Evolutionary conservation across 169 alveolate genomes (phyloP), one percentile per base, ranked within the genome.

Genomic region (Cardiosporidium cionae): DNA sequence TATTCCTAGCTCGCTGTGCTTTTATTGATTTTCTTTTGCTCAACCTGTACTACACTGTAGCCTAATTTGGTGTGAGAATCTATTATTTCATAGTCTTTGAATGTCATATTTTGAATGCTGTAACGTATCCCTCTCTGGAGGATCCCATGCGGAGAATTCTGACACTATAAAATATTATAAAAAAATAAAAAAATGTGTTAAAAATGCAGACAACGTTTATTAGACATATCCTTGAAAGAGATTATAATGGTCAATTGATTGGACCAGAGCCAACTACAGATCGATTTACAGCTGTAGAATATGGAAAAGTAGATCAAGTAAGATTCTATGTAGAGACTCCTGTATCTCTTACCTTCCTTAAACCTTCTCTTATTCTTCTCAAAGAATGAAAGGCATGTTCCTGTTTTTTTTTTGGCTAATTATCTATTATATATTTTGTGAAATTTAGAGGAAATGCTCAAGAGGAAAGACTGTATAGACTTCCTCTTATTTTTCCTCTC

Each of bases 191-290:
- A n/a, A n/a, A 16, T 44, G 58, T 44, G 58, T 16, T 16, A 68
- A 16, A 16, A 31, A 7, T 33, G 2, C 69, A 74, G 82, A 84
- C 89, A 32, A 79, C 86, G 3, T 84, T 84, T 68, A 81, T 84
- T n/a, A 81, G 80, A 52, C 89, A 84, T 66, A 52, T 84, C 66
- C 77, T 84, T 32, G 89, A 84, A 58, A 54, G 82, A 16, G 89
- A 84, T 33, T 84, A 84, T 44, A 79, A 85, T 32, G 90, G 91
- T 22, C 74, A 81, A 76, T 76, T 90, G 52, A 88, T 88, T 62
- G 93, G 93, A 22, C 93, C 93, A 0, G 93, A 88, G 78, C 93
- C 93, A 0, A 88, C 93, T 3, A 88, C 93, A 0, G 93, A 88
- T 76, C 83, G 82, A 66, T 87, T 87, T 65, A 86, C 82, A 22